Percentiles rank a stretch among this genome's conserved stretches.
Evolutionary conservation across 176 grass and related monocot genomes (phyloP).

Genomic region (Tillandsia fasciculata): DNA sequence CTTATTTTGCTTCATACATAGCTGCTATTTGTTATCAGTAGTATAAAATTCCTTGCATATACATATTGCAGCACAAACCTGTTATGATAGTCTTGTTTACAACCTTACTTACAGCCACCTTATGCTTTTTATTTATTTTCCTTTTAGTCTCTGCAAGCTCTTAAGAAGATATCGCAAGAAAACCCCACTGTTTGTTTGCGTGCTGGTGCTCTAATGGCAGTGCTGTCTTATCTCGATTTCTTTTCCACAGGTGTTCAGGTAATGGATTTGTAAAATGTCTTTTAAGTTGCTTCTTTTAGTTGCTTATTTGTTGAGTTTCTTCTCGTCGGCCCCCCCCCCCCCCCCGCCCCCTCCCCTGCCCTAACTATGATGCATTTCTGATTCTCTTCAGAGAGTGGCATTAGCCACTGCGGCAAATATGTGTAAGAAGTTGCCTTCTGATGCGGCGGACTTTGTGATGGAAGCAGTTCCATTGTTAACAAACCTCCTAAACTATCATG

Average conservation of each 20-base stretch:
- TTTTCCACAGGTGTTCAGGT: slow-evolving; percentile 96
- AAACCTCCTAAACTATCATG: slow-evolving; percentile 84
- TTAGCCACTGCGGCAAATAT: slow-evolving; percentile 89
- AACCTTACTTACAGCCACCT: slow-evolving; percentile 4
- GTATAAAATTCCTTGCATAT: background rate
- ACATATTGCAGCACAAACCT: background rate
- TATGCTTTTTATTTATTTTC: background rate
- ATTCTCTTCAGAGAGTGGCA: slow-evolving; percentile 62
- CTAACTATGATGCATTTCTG: slow-evolving; percentile 20
- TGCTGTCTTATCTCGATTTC: slow-evolving; percentile 92
- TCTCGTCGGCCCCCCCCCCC: no score
- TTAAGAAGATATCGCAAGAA: slow-evolving; percentile 92
- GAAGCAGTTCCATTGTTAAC: slow-evolving; percentile 81
- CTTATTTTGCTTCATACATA: no score
- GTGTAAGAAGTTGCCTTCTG: slow-evolving; percentile 86
- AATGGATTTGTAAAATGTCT: slow-evolving; percentile 8
- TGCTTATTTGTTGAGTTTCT: background rate
- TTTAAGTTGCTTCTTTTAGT: background rate
- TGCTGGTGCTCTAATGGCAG: slow-evolving; percentile 92
- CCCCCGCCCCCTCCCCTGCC: background rate
- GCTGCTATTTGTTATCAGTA: no score
- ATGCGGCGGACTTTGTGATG: slow-evolving; percentile 92
- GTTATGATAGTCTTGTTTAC: slow-evolving; percentile 5
- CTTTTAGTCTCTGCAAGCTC: slow-evolving; percentile 82
- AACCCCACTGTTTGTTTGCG: slow-evolving; percentile 89